Base-by-base conservation (phyloP, 1,284 basidiomycete genomes). In the Cutaneotrichosporon sp. region DNA sequence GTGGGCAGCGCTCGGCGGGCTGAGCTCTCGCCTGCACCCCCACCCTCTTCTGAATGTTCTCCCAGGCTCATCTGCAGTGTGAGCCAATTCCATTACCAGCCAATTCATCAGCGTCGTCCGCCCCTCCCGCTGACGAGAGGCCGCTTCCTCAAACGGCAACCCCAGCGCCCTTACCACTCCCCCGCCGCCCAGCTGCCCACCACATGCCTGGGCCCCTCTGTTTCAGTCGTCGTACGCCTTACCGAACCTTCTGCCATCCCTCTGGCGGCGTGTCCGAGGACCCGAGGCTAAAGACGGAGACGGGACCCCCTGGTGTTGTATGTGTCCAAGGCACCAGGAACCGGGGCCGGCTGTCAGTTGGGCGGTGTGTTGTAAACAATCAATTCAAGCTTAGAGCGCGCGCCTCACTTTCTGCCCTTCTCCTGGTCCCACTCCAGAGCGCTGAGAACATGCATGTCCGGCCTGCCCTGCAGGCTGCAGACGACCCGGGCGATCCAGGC, bases 261-360 rank as follows among this genome's bases (percentile, higher is more conserved):
- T 5, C 38, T 38, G 13, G 36, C 2, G 13, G 13, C 18, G 10
- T 38, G 9, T 16, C 6, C 10, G 6, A 38, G 36, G 6, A 16
- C 6, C 13, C 1, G 9, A 6, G 14, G 4, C 36, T 16, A 38
- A 16, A 5, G 2, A 16, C 1, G 36, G 14, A n/a, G n/a, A 6
- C 16, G 16, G 18, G 18, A n/a, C 38, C 18, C 38, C 38, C n/a
- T n/a, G 18, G 18, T n/a, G 38, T 42, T n/a, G 38, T 36, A 16
- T 36, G 16, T 14, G 16, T 11, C n/a, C 38, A 42, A 42, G 38
- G 38, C 16, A n/a, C 38, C 38, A 42, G 38, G 38, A 42, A 42
- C 38, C 38, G 38, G 38, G 38, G 38, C 38, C 38, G 38, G 38
- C 38, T n/a, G 38, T 42, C 38, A 18, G 38, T 42, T 42, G 38